Percentiles rank a stretch among this genome's conserved stretches.
These are phyloP conservation scores for Leccinum holopus DNA, from an alignment of 1,284 basidiomycete genomes.

Conservation along the genomic window DNA sequence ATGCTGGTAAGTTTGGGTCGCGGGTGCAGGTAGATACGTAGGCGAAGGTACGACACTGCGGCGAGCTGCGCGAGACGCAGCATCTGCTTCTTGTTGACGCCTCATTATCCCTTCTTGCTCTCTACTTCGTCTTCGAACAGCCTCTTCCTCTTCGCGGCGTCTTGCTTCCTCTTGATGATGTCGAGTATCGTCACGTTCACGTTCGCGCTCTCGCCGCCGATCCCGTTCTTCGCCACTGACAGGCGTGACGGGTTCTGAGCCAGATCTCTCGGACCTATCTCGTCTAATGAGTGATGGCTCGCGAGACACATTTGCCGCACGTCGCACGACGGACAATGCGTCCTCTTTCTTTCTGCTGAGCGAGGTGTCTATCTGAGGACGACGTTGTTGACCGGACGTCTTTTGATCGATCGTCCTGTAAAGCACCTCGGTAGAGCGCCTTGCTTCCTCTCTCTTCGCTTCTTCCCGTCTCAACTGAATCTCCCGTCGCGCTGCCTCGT, in stretches of 20 bases:
- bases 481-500: conserved; percentile 40
- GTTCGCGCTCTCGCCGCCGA: conserved; percentile 28
- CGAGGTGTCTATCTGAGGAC: conserved; percentile 30
- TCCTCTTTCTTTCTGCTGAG: conserved; percentile 29
- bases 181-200: conserved; percentile 14
- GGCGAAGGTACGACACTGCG: conserved; percentile 24
- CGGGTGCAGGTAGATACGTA: conserved; percentile 16
- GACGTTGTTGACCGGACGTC: conserved; percentile 14
- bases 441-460: conserved; percentile 20
- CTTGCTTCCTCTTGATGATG: conserved; percentile 28
- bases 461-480: conserved; percentile 31
- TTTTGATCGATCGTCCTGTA: conserved; percentile 28
- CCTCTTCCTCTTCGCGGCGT: conserved; percentile 35
- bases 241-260: conserved; percentile 30
- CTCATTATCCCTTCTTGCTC: conserved; percentile 50
- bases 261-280: conserved; percentile 28
- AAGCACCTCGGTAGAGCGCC: conserved; percentile 19
- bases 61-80: conserved; percentile 29
- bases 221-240: conserved; percentile 29
- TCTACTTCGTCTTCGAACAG: conserved; percentile 32
- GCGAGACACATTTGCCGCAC: conserved; percentile 24
- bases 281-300: conserved; percentile 27
- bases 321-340: conserved; percentile 25
- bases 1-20: conserved; percentile 24
- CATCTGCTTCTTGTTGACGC: conserved; percentile 45